These are phyloP conservation scores for Nectriaceae sp. DNA, from an alignment of 2,329 filamentous ascomycete genomes.

Conservation along the genomic window DNA sequence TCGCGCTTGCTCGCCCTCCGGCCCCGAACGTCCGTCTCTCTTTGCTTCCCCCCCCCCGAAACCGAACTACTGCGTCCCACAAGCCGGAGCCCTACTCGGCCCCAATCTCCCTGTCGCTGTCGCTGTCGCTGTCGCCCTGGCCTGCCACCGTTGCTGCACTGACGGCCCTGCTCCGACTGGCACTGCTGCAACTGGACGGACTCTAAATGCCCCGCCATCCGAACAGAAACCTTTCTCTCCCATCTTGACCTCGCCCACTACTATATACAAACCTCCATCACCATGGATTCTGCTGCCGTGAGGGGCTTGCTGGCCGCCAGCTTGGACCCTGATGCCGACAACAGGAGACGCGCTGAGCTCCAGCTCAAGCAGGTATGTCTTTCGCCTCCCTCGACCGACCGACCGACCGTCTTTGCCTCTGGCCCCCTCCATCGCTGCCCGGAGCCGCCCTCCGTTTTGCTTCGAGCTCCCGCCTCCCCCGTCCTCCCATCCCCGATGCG, in stretches of 20 bases:
- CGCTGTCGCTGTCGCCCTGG: too few species aligned
- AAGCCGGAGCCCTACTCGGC: conserved; percentile 24
- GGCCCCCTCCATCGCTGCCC: conserved; percentile 4
- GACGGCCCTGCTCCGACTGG: too few species aligned
- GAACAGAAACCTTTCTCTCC: conserved; percentile 16
- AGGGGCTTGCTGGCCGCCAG: conserved; percentile 77
- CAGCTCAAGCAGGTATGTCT: conserved; percentile 76
- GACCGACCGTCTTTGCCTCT: conserved; percentile 1
- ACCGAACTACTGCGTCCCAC: conserved; percentile 20
- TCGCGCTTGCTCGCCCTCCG: too few species aligned
- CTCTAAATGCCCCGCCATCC: conserved; percentile 34
- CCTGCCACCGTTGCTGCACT: too few species aligned
- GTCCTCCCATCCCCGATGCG: not conserved
- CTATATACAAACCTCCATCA: conserved; percentile 14
- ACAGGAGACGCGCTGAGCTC: conserved; percentile 74
- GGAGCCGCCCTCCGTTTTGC: conserved; percentile 5
- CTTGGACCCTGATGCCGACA: conserved; percentile 73
- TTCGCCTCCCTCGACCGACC: not conserved
- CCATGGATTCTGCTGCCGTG: conserved; percentile 75
- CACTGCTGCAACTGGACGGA: too few species aligned
- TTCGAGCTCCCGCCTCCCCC: conserved; percentile 17
- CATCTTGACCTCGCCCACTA: conserved; percentile 27
- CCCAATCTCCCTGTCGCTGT: conserved; percentile 24
- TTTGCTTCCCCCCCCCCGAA: conserved; percentile 22
- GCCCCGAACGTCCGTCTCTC: too few species aligned